Evolutionary conservation across 2,329 filamentous ascomycete genomes (phyloP), one percentile per base, ranked within the genome.

Genomic region (Nemania abortiva): DNA sequence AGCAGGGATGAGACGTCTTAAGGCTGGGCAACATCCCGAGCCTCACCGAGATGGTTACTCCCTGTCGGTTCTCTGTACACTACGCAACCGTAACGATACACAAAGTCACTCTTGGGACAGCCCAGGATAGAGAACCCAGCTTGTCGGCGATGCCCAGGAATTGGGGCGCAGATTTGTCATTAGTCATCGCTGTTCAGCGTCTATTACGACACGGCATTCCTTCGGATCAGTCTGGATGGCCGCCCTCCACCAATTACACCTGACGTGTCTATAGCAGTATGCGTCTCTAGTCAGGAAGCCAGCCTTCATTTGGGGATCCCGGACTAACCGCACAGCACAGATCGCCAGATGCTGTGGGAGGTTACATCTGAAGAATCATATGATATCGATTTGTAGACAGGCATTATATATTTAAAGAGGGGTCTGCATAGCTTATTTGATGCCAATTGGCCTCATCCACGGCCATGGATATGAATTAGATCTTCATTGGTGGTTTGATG

Each of bases 21-120:
- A 72, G 71, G 74, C 73, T 74, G 70, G 66, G 47, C 56, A 76
- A 76, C 73, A 71, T 73, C 65, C 74, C 74, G 74, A 77, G 74
- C 75, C 74, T 75, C 74, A 75, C 75, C 75, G 74, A 77, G 71
- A 69, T 29, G 54, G 13, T 37, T 24, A 3, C 20, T 29, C 24
- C 24, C 56, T 22, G 29, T 27, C 39, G n/a, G 1, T 18, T 29
- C n/a, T n/a, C 56, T 22, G 29, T 27, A 37, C 24, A 47, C 70
- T 70, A 27, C 61, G 61, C 49, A 64, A 69, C 53, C 24, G 55
- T 39, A 47, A 27, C 34, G 45, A 39, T 56, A 42, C 31, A 24
- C 49, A 13, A 55, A 45, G 22, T 63, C 31, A 27, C n/a, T 4
- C 31, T 34, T 9, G 9, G 31, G 31, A 34, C 31, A 34, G 39